A percentile compares a stretch with the other conserved stretches of the same genome.
phyloP scores from a whole-genome alignment of 116 monocot species.

The Iris pallida region DNA sequence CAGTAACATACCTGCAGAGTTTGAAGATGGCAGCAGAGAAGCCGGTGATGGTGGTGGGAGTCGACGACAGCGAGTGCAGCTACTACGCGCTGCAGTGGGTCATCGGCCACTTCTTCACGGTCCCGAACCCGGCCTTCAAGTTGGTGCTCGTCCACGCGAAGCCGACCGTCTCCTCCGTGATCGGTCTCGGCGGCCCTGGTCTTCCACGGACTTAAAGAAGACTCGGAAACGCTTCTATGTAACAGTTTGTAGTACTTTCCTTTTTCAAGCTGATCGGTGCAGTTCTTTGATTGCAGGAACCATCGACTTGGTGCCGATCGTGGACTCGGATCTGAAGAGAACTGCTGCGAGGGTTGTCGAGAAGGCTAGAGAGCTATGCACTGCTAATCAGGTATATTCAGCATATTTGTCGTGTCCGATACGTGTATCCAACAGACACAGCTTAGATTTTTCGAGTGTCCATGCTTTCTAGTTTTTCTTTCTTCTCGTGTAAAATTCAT shows the following conservation, averaged over 20 bases:
- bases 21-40: background rate
- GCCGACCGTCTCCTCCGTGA: conserved; percentile 19
- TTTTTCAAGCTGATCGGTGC: no score
- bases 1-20: no score
- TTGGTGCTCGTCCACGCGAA: conserved; percentile 32
- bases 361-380: conserved; percentile 50
- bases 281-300: conserved; percentile 25
- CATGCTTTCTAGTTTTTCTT: background rate
- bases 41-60: conserved; percentile 63
- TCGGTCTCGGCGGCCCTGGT: conserved; percentile 51
- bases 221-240: no score
- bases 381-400: conserved; percentile 34
- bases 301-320: conserved; percentile 55
- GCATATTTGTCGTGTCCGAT: background rate
- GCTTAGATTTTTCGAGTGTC: background rate
- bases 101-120: conserved; percentile 54
- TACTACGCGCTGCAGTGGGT: conserved; percentile 80
- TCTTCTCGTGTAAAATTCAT: no score
- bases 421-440: background rate
- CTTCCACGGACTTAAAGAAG: background rate
- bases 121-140: conserved; percentile 12
- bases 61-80: conserved; percentile 90
- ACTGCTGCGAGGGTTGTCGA: conserved; percentile 36
- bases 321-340: conserved; percentile 63
- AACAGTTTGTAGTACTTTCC: no score